Evolutionary conservation across 2,329 filamentous ascomycete genomes (phyloP).

Genomic region (Trichoderma aggressivum): DNA sequence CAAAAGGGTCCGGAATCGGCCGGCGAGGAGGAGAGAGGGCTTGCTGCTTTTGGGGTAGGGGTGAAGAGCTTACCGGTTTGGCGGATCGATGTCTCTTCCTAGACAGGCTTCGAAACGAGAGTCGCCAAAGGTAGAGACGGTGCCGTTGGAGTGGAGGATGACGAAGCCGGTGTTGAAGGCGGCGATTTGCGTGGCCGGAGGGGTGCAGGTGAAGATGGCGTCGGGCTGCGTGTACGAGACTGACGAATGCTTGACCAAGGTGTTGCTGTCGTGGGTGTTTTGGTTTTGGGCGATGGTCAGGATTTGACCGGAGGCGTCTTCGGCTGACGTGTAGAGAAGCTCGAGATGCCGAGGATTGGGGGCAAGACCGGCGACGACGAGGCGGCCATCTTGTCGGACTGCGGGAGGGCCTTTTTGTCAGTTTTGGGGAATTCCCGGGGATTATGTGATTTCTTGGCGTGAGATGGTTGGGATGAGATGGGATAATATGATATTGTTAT

Average conservation of each 20-base stretch:
- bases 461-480: too few species aligned
- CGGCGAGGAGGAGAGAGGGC: not conserved
- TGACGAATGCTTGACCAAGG: slow-evolving; percentile 26
- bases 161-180: slow-evolving; percentile 51
- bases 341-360: slow-evolving; percentile 4
- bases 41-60: not conserved
- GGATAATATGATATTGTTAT: too few species aligned
- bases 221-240: slow-evolving; percentile 15
- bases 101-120: slow-evolving; percentile 55
- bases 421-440: not conserved
- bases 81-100: slow-evolving; percentile 44
- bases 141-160: slow-evolving; percentile 42
- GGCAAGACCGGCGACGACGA: slow-evolving; percentile 25
- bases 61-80: slow-evolving; percentile 32
- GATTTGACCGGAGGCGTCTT: slow-evolving; percentile 22
- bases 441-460: not conserved
- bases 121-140: slow-evolving; percentile 56
- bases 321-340: slow-evolving; percentile 9
- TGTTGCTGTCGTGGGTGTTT: not conserved
- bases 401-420: not conserved
- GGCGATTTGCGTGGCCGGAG: slow-evolving; percentile 39
- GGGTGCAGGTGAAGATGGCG: slow-evolving; percentile 25
- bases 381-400: slow-evolving; percentile 24
- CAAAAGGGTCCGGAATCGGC: not conserved
- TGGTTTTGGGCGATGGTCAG: slow-evolving; percentile 7